phyloP scores from a whole-genome alignment of 139 green algal genomes.

The Astrephomene gubernaculifera region DNA sequence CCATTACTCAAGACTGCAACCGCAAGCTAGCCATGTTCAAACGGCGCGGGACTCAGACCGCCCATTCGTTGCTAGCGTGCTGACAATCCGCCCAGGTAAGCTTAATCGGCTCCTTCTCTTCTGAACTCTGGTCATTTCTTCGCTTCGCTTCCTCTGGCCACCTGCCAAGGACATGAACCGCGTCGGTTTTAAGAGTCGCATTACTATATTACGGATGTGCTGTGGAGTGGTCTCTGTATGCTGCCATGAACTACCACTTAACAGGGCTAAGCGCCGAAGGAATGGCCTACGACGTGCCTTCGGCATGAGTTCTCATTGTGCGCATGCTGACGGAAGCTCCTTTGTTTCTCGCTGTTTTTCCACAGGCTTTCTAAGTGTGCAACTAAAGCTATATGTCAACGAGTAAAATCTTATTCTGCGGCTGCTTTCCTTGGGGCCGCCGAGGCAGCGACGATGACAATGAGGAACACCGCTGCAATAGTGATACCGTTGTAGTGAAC shows the following conservation, averaged over 20 bases:
- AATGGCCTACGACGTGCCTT: background rate
- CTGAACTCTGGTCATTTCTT: background rate
- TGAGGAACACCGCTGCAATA: background rate
- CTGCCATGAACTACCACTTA: background rate
- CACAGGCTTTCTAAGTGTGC: background rate
- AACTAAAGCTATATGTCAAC: background rate
- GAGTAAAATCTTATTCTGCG: background rate
- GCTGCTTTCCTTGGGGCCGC: background rate
- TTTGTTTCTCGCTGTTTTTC: background rate
- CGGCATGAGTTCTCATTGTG: background rate
- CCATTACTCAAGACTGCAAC: no score
- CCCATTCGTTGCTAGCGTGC: no score
- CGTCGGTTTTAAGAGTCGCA: no score
- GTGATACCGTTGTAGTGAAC: background rate
- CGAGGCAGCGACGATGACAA: background rate
- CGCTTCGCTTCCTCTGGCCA: background rate
- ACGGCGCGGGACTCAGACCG: background rate
- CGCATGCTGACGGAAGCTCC: background rate
- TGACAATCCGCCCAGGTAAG: background rate
- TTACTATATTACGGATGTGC: background rate
- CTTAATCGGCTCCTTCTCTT: background rate
- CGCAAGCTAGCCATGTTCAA: background rate
- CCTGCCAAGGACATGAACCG: no score
- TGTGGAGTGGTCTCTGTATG: background rate
- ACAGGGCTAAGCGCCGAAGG: background rate